Evolutionary conservation across 768 basidiomycete genomes (phyloP).

Genomic region (Piloderma croceum): DNA sequence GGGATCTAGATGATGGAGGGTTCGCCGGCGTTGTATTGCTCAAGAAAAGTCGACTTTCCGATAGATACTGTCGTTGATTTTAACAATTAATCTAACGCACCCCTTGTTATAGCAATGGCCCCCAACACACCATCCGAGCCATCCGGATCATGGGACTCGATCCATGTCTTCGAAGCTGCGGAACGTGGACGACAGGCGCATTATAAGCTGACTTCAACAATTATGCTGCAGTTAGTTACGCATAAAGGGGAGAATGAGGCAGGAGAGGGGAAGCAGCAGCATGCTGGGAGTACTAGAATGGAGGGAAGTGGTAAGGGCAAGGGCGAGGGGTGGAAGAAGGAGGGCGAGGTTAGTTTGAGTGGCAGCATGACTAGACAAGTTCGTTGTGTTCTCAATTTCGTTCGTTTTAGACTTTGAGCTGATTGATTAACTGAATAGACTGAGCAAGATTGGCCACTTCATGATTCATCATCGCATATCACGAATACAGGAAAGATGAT

Average conservation of each 20-base stretch:
- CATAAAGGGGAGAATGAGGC: conserved; percentile 23
- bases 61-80: conserved; percentile 1
- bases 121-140: conserved; percentile 53
- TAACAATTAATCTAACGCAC: conserved; percentile 2
- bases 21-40: conserved; percentile 96
- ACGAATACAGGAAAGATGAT: conserved; percentile 92
- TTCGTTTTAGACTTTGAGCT: neutral
- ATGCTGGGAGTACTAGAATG: too few species aligned
- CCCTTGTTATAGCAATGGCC: conserved; percentile 46
- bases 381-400: conserved; percentile 20
- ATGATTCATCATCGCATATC: conserved; percentile 79
- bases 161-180: conserved; percentile 94
- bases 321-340: conserved; percentile 45
- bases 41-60: conserved; percentile 70
- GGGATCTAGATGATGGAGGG: conserved; percentile 94
- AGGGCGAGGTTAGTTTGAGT: conserved; percentile 78
- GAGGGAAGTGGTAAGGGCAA: conserved; percentile 29
- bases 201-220: conserved; percentile 95
- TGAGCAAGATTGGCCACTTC: conserved; percentile 82
- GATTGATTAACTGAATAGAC: conserved; percentile 38
- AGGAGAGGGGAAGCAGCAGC: conserved; percentile 11
- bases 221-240: conserved; percentile 88
- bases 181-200: conserved; percentile 90
- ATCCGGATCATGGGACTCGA: conserved; percentile 93
- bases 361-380: conserved; percentile 98